Conservation (phyloP, 176 grass and related monocot species). For the Cenchrus americanus region DNA sequence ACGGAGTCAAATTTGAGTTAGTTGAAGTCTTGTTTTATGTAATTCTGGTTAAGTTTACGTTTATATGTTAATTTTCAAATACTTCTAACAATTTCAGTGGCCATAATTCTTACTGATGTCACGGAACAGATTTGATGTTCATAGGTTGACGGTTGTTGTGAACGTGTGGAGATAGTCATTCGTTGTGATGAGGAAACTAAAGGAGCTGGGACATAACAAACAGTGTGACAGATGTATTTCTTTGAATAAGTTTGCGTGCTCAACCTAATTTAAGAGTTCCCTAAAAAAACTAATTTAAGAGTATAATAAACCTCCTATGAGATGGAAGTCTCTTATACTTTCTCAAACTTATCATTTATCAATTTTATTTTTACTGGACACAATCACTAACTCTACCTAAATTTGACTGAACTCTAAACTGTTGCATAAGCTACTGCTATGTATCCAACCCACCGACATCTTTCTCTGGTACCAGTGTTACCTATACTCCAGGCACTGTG, state of each 20-base stretch:
- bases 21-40: not conserved
- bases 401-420: not conserved
- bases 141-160: not conserved
- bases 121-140: not conserved
- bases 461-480: not conserved
- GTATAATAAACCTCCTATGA: not conserved
- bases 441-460: not conserved
- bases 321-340: not conserved
- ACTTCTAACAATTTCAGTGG: not conserved
- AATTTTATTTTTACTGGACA: conserved; percentile 6
- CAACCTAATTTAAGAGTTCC: not conserved
- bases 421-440: not conserved
- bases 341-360: not conserved
- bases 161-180: not conserved
- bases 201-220: not conserved
- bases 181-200: not conserved
- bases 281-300: not conserved
- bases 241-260: not conserved
- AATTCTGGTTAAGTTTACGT: not conserved
- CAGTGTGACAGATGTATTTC: not conserved
- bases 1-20: not conserved
- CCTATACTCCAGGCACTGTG: not conserved
- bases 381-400: not conserved
- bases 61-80: not conserved
- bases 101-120: not conserved